Evolutionary conservation across 1,284 basidiomycete genomes (phyloP).

Genomic region (Vanrija sp.): DNA sequence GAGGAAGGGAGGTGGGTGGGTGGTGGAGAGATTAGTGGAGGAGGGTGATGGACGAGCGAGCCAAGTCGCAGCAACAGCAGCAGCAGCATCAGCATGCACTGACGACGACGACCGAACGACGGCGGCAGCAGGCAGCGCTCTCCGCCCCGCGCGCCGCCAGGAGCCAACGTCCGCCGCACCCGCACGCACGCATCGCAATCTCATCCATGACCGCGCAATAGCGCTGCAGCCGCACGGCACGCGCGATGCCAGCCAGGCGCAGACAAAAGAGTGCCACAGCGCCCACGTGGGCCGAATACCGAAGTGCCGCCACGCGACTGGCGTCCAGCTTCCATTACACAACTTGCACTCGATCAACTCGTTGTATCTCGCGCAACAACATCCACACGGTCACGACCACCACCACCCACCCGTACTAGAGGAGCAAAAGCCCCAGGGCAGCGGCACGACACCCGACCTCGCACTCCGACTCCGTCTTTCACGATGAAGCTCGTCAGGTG

Average conservation of each 20-base stretch:
- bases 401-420: not conserved
- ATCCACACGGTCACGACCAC: not conserved
- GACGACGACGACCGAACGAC: not conserved
- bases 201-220: no score
- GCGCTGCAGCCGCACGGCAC: no score
- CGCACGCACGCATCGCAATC: not conserved
- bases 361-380: not conserved
- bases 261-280: no score
- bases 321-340: no score
- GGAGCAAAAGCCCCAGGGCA: conserved; percentile 8
- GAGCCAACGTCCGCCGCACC: no score
- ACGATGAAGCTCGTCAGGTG: conserved; percentile 54
- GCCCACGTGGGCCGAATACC: not conserved
- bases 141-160: no score
- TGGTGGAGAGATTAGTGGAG: not conserved
- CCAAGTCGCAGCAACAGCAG: not conserved
- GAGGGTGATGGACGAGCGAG: not conserved
- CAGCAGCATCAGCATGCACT: not conserved
- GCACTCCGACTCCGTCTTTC: conserved; percentile 40
- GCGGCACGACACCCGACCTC: conserved; percentile 5
- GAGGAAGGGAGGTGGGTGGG: not conserved
- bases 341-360: not conserved
- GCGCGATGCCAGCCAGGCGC: no score
- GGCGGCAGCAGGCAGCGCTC: no score
- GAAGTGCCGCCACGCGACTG: not conserved